Evolutionary conservation across 176 grass and related monocot genomes (phyloP), one percentile per base, ranked within the genome.

Genomic region (Urochloa ruziziensis): DNA sequence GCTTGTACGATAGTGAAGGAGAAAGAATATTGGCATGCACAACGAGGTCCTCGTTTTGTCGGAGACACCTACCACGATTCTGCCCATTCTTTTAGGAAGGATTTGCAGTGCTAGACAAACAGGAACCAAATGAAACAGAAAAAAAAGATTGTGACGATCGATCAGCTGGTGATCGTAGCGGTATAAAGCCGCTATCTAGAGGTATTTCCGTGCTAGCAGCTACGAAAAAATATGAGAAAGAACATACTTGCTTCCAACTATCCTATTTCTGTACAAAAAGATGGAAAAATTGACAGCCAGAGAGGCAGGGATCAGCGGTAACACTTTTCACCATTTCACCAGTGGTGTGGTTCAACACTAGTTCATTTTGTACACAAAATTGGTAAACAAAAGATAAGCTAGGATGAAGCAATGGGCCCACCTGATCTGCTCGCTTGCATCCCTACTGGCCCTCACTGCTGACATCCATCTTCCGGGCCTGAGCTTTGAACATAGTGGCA

Each of bases 401-500:
- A 66, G 10, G 77, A 80, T 18, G 29, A 51, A 21, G 47, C 21
- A 11, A 52, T n/a, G 23, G 44, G 62, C 19, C 23, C 29, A 39
- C 18, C 72, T 53, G 9, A 18, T 23, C 18, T 4, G 21, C 59
- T 63, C 42, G 30, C 18, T 80, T 35, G 29, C 29, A 24, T 35
- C 10, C 7, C 77, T 51, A 67, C 23, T 86, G 59, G 27, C 58
- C 75, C 60, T 90, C 79, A 29, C 57, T 23, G 64, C 67, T 78
- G 34, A 94, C 67, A 53, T 88, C 93, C 88, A 96, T 92, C 72
- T 92, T 96, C 79, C 91, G 88, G 28, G 87, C 86, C 78, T 99
- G 96, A 60, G 89, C 89, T 67, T 62, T 91, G 74, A 91, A 96
- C 80, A 96, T 85, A 53, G 23, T 89, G 47, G 89, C 93, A 85